A percentile compares a stretch with the other conserved stretches of the same genome.
These are phyloP conservation scores for Rhizoctonia solani DNA, from an alignment of 1,284 basidiomycete genomes.

Conservation along the genomic window DNA sequence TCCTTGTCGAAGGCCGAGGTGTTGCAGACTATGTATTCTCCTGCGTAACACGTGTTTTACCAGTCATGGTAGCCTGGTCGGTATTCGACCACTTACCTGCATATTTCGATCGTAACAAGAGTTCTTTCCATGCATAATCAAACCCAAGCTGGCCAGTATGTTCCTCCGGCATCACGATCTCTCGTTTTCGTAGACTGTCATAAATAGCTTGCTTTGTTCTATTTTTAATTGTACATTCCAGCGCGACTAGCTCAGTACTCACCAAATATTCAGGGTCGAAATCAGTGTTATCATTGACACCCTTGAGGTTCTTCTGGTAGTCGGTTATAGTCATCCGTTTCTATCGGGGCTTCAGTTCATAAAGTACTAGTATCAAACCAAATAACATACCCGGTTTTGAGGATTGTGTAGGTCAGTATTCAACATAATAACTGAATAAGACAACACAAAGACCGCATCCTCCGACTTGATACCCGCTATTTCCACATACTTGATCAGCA, in stretches of 20 bases:
- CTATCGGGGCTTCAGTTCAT: too few species aligned
- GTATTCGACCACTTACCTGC: conserved; percentile 67
- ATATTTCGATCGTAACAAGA: conserved; percentile 79
- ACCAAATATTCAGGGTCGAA: conserved; percentile 89
- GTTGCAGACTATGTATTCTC: conserved; percentile 78
- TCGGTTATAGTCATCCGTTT: conserved; percentile 98
- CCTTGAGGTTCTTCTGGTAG: conserved; percentile 89
- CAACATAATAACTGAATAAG: conserved; percentile 97
- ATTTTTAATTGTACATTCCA: background rate
- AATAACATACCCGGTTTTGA: conserved; percentile 75
- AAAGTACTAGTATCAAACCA: too few species aligned
- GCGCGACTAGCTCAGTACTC: conserved; percentile 41
- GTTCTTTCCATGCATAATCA: conserved; percentile 98
- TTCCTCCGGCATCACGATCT: conserved; percentile 98
- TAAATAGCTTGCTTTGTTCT: conserved; percentile 81
- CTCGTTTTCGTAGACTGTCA: conserved; percentile 90
- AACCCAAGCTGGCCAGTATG: conserved; percentile 97
- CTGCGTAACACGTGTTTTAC: conserved; percentile 48
- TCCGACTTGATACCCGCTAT: conserved; percentile 85
- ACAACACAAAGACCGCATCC: conserved; percentile 93
- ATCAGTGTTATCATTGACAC: conserved; percentile 86
- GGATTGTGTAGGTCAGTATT: conserved; percentile 98
- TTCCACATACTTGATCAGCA: background rate
- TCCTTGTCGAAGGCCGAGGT: conserved; percentile 81
- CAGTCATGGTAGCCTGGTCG: conserved; percentile 23